These are phyloP conservation scores for Solanum habrochaites DNA, from an alignment of 257 asterid species.

Conservation along the genomic window DNA sequence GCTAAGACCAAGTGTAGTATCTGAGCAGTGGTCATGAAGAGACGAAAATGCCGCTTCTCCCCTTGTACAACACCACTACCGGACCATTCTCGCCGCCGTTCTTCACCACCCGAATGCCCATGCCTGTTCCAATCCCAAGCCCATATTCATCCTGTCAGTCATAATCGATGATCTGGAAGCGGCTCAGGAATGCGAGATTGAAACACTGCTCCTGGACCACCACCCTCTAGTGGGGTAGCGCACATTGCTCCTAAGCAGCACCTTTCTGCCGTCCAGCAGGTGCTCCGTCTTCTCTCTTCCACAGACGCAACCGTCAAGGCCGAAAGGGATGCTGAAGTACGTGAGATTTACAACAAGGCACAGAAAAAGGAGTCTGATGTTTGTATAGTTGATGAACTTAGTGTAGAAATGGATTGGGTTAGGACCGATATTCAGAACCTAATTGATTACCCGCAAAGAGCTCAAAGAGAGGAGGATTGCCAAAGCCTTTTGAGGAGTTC, in stretches of 20 bases:
- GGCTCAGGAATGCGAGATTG: conserved; percentile 47
- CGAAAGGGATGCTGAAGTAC: conserved; percentile 61
- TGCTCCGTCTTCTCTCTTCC: conserved; percentile 51
- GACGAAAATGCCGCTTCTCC: not conserved
- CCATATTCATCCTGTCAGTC: conserved; percentile 1
- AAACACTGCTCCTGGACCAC: conserved; percentile 58
- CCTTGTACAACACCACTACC: conserved; percentile 2
- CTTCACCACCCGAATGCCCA: conserved; percentile 13
- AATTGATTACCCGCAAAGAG: conserved; percentile 32
- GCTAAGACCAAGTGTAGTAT: not conserved
- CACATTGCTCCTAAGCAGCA: conserved; percentile 64
- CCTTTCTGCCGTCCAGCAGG: conserved; percentile 38
- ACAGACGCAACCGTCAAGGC: conserved; percentile 45
- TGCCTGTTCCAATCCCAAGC: not conserved
- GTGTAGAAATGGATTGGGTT: conserved; percentile 38
- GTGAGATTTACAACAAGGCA: conserved; percentile 50
- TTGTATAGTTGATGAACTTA: conserved; percentile 19
- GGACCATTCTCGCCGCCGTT: conserved; percentile 11
- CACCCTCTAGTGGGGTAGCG: conserved; percentile 53
- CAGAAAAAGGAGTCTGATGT: conserved; percentile 51
- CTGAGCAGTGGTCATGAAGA: conserved; percentile 1
- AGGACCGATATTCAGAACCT: conserved; percentile 34
- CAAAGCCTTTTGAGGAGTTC: not conserved
- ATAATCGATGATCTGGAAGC: conserved; percentile 34
- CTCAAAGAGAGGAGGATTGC: not conserved